These are phyloP conservation scores for Leccinum pellstonianum DNA, from an alignment of 768 basidiomycete genomes.

Conservation along the genomic window DNA sequence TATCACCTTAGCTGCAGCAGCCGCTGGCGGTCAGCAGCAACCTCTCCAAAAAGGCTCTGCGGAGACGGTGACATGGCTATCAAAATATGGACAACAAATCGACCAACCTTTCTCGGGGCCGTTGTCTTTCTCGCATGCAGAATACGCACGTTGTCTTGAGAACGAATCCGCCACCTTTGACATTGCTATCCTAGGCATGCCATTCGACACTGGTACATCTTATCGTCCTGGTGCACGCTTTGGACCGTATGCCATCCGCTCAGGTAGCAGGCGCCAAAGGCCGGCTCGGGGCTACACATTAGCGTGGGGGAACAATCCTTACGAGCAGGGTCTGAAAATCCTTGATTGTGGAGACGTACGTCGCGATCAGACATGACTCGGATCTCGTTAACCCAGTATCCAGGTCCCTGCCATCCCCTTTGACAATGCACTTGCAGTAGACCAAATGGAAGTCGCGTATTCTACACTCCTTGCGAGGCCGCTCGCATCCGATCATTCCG, in stretches of 20 bases:
- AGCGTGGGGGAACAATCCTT: conserved; percentile 72
- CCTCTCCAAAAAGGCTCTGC: conserved; percentile 6
- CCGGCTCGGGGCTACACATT: conserved; percentile 62
- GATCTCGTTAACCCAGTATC: not conserved
- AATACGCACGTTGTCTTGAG: conserved; percentile 43
- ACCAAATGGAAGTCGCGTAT: conserved; percentile 88
- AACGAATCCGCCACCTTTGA: conserved; percentile 34
- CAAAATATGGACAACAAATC: conserved; percentile 72
- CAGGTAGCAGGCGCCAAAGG: conserved; percentile 69
- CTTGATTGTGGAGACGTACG: conserved; percentile 83
- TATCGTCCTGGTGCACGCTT: conserved; percentile 74
- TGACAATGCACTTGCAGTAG: conserved; percentile 79
- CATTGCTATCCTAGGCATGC: conserved; percentile 78
- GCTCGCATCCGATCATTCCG: conserved; percentile 29
- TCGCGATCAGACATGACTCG: not conserved
- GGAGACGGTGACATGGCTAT: conserved; percentile 50
- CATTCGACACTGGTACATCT: conserved; percentile 67
- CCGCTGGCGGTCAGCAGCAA: conserved; percentile 14
- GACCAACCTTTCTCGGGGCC: conserved; percentile 81
- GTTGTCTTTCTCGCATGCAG: conserved; percentile 78
- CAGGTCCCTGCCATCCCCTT: conserved; percentile 78
- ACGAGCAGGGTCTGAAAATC: conserved; percentile 52
- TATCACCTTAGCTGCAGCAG: not conserved
- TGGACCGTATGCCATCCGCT: conserved; percentile 83
- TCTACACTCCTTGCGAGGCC: conserved; percentile 66